Evolutionary conservation across 768 basidiomycete genomes (phyloP).

Genomic region (Amanita fuliginea): DNA sequence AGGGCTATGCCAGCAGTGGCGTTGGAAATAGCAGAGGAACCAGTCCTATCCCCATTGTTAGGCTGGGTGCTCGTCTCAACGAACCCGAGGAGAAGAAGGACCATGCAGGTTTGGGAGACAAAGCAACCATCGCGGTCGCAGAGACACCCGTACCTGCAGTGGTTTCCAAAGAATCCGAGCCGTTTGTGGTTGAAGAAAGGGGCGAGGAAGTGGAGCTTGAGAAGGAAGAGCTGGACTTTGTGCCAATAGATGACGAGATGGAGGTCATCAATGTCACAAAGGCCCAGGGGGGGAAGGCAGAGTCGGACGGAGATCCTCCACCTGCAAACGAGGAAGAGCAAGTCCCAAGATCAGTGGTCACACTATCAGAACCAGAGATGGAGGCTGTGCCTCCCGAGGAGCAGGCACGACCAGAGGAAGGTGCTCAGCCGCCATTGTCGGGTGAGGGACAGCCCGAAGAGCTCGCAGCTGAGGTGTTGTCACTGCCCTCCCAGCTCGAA

Average conservation of each 20-base stretch:
- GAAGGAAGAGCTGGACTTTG: constrained; percentile 12
- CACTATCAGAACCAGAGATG: not conserved
- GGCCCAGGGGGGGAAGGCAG: not conserved
- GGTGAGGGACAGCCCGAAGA: not conserved
- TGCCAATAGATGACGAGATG: constrained; percentile 4
- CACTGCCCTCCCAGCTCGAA: not conserved
- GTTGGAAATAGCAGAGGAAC: not conserved
- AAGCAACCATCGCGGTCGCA: not conserved
- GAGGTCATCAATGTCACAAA: not conserved
- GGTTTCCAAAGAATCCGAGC: not conserved
- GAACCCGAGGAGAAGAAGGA: constrained; percentile 14
- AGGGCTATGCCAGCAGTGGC: not conserved
- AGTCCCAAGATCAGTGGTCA: not conserved
- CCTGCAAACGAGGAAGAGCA: not conserved
- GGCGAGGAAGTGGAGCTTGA: constrained; percentile 11
- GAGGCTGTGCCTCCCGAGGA: not conserved
- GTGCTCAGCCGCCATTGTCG: not conserved
- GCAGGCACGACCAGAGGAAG: not conserved
- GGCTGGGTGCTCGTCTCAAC: constrained; percentile 22
- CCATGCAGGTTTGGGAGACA: not conserved
- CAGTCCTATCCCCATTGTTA: constrained; percentile 4
- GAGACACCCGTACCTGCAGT: not conserved
- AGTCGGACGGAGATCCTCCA: not conserved
- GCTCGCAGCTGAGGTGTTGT: no score
- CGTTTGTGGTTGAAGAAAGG: not conserved